Percentiles rank a stretch among this genome's conserved stretches.
These are phyloP conservation scores for Micromonas commoda DNA, from an alignment of 139 green algal species.

Conservation along the genomic window DNA sequence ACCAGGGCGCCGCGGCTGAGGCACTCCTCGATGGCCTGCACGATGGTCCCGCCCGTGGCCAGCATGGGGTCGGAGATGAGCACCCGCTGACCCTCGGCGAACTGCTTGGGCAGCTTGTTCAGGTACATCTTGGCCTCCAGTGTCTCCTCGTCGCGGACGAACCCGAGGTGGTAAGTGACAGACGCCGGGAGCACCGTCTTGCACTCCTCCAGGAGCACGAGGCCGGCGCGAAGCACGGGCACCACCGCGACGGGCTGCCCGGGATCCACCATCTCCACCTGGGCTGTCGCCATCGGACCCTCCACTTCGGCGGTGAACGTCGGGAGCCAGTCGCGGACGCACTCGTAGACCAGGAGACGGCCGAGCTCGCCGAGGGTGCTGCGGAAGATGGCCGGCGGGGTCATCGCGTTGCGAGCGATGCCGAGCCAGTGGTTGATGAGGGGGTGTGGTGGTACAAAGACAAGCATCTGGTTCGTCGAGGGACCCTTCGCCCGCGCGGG, in stretches of 20 bases:
- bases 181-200: constrained; percentile 58
- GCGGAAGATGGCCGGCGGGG: constrained; percentile 77
- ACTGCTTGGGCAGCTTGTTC: constrained; percentile 61
- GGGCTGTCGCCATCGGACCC: constrained; percentile 69
- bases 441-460: constrained; percentile 91
- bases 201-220: constrained; percentile 74
- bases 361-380: constrained; percentile 79
- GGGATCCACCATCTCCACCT: constrained; percentile 74
- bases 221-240: constrained; percentile 77
- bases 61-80: constrained; percentile 85
- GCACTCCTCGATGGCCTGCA: constrained; percentile 66
- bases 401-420: constrained; percentile 73
- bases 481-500: neutral
- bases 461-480: constrained; percentile 47
- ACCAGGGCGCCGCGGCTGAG: constrained; percentile 58
- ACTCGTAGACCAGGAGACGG: constrained; percentile 83
- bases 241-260: constrained; percentile 79
- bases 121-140: constrained; percentile 75
- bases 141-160: constrained; percentile 75
- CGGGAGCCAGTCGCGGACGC: constrained; percentile 72
- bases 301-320: constrained; percentile 71
- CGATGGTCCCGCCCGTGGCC: constrained; percentile 75
- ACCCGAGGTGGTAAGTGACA: constrained; percentile 82
- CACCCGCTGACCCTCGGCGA: constrained; percentile 38
- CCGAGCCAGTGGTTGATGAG: constrained; percentile 94